phyloP scores from a whole-genome alignment of 306 rosid genomes.

The Sicyos baderoa region DNA sequence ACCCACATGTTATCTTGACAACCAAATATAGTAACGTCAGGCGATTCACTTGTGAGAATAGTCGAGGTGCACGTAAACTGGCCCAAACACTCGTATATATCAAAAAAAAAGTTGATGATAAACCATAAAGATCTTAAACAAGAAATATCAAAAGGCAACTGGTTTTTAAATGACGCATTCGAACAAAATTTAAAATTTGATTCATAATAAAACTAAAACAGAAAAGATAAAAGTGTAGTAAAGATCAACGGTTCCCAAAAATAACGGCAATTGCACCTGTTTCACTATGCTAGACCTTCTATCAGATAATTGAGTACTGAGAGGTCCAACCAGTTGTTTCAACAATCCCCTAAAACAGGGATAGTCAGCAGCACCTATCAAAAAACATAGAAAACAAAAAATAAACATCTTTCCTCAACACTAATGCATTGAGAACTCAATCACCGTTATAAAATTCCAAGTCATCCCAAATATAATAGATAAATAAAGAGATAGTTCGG shows the following conservation, averaged over 20 bases:
- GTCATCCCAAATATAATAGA: not conserved
- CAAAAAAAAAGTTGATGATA: not conserved
- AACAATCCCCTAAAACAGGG: slow-evolving; percentile 74
- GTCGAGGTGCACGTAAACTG: too few species aligned
- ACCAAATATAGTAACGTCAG: too few species aligned
- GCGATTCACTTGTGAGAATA: too few species aligned
- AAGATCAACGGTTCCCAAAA: slow-evolving; percentile 22
- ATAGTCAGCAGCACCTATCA: slow-evolving; percentile 83
- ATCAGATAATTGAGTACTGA: slow-evolving; percentile 83
- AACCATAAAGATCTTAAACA: not conserved
- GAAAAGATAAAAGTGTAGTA: not conserved
- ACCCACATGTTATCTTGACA: too few species aligned
- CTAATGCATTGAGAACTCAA: not conserved
- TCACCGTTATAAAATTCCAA: not conserved
- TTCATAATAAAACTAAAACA: not conserved
- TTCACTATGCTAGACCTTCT: slow-evolving; percentile 96
- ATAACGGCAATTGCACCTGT: slow-evolving; percentile 51
- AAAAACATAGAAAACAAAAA: slow-evolving; percentile 20
- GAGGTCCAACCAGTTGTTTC: slow-evolving; percentile 92
- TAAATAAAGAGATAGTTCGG: not conserved
- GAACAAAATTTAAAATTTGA: not conserved
- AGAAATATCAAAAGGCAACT: not conserved
- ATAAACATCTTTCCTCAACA: slow-evolving; percentile 13
- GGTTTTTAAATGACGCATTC: not conserved
- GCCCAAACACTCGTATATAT: too few species aligned